Conservation (phyloP, 208 protist species). For the Trypanosoma cruzi region DNA sequence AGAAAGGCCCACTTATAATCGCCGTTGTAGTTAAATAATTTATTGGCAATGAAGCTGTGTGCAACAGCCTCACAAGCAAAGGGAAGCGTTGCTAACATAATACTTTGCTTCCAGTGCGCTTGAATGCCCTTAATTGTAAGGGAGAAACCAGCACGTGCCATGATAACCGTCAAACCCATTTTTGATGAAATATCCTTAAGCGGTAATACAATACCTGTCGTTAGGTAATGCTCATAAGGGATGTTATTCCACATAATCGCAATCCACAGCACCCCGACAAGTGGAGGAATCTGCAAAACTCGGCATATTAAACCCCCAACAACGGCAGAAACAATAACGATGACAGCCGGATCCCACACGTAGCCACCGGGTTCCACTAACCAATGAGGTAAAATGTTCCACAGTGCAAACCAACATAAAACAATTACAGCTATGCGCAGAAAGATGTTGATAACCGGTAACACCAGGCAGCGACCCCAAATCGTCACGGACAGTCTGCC, state of each 20-base stretch:
- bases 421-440: constrained; percentile 62
- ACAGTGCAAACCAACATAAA: constrained; percentile 69
- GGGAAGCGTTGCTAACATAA: constrained; percentile 62
- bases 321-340: constrained; percentile 63
- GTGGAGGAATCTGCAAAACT: constrained; percentile 74
- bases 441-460: constrained; percentile 62
- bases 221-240: constrained; percentile 60
- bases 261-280: constrained; percentile 81
- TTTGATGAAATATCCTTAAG: constrained; percentile 66
- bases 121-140: constrained; percentile 63
- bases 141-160: constrained; percentile 73
- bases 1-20: constrained; percentile 83
- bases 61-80: constrained; percentile 63
- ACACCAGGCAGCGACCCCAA: constrained; percentile 48
- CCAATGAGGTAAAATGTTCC: constrained; percentile 62
- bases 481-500: constrained; percentile 52
- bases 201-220: constrained; percentile 48
- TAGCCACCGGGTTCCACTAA: constrained; percentile 70
- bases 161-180: constrained; percentile 74
- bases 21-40: constrained; percentile 65
- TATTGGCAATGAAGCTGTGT: constrained; percentile 74
- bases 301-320: constrained; percentile 70
- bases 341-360: constrained; percentile 72
- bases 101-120: constrained; percentile 74
- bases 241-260: constrained; percentile 87